phyloP scores from a whole-genome alignment of 2,329 filamentous ascomycete species.

The Alternaria brassicae region DNA sequence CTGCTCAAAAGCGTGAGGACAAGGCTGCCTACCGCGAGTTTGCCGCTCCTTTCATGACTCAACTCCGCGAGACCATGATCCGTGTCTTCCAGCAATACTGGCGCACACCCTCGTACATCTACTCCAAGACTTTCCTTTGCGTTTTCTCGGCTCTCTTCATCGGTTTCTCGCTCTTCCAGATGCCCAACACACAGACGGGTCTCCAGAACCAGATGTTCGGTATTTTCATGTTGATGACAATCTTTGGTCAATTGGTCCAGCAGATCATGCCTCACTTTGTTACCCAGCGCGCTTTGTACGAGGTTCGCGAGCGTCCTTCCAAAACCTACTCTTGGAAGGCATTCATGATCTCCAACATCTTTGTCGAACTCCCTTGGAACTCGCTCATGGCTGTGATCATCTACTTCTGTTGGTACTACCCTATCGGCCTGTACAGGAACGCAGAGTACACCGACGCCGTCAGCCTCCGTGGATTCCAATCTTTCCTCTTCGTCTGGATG shows the following conservation, averaged over 20 bases:
- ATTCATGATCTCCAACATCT: slow-evolving; percentile 82
- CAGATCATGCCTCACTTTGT: slow-evolving; percentile 89
- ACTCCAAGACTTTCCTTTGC: slow-evolving; percentile 77
- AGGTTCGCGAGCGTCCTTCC: slow-evolving; percentile 82
- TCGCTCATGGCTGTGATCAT: slow-evolving; percentile 76
- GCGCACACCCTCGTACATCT: slow-evolving; percentile 88
- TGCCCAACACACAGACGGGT: slow-evolving; percentile 75
- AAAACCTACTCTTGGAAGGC: slow-evolving; percentile 87
- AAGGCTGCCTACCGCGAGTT: slow-evolving; percentile 75
- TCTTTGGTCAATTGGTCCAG: slow-evolving; percentile 80
- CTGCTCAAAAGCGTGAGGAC: slow-evolving; percentile 53
- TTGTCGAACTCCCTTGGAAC: slow-evolving; percentile 88
- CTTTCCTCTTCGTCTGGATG: slow-evolving; percentile 77
- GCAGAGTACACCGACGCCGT: slow-evolving; percentile 67
- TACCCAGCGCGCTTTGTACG: slow-evolving; percentile 80
- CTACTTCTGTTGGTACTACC: slow-evolving; percentile 86
- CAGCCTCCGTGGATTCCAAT: slow-evolving; percentile 73
- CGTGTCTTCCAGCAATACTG: slow-evolving; percentile 93
- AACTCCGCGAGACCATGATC: slow-evolving; percentile 70
- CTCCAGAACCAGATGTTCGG: slow-evolving; percentile 87
- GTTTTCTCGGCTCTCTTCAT: slow-evolving; percentile 74
- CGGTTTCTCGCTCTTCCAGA: slow-evolving; percentile 79
- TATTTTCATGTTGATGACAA: slow-evolving; percentile 81
- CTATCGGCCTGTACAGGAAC: slow-evolving; percentile 77
- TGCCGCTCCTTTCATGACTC: slow-evolving; percentile 73